A percentile compares a stretch with the other conserved stretches of the same genome.
These are phyloP conservation scores for Linaria vulgaris DNA, from an alignment of 257 asterid genomes.

Conservation along the genomic window DNA sequence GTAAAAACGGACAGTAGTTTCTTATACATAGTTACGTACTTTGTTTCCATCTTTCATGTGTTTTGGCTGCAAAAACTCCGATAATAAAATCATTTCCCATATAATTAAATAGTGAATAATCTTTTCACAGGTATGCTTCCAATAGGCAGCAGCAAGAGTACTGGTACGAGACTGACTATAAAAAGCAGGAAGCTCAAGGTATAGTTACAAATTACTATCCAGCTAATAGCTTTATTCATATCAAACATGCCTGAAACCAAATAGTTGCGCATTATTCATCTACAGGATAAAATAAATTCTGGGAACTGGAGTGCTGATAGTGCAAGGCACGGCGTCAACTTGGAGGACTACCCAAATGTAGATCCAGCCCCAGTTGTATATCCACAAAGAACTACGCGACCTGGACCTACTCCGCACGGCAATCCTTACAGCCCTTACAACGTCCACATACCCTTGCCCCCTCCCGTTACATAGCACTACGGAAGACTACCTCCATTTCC, in stretches of 20 bases:
- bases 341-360: too few species aligned
- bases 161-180: constrained; percentile 23
- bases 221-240: constrained; percentile 5
- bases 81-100: not conserved
- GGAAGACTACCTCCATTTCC: constrained; percentile 22
- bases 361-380: too few species aligned
- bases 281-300: constrained; percentile 29
- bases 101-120: too few species aligned
- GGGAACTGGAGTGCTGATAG: constrained; percentile 1
- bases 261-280: not conserved
- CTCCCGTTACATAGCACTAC: constrained; percentile 33
- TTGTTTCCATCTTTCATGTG: not conserved
- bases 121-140: constrained; percentile 30
- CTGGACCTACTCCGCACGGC: too few species aligned
- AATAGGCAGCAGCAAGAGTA: constrained; percentile 19
- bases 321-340: constrained; percentile 11
- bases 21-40: too few species aligned
- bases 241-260: too few species aligned
- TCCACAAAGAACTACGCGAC: too few species aligned
- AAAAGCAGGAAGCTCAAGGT: constrained; percentile 61
- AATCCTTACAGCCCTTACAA: too few species aligned
- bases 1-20: too few species aligned
- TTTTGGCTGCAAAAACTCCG: not conserved
- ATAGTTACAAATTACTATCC: not conserved
- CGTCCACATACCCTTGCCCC: constrained; percentile 77